Evolutionary conservation across 2,329 filamentous ascomycete genomes (phyloP).

Genomic region (Pseudocercospora ulei): DNA sequence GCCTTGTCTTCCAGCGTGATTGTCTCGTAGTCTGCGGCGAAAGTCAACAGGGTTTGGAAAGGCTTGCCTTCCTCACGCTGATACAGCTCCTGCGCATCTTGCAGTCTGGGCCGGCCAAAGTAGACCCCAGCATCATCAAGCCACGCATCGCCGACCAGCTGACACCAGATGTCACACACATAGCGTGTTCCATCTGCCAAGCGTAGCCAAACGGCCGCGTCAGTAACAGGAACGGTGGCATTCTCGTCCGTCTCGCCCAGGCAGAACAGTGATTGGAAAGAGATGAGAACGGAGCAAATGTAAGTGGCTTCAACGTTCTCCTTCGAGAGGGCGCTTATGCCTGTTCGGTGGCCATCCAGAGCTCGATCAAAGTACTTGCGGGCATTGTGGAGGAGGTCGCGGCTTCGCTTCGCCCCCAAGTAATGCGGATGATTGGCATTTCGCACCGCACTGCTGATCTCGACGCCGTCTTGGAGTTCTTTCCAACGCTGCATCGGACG

Average conservation of each 20-base stretch:
- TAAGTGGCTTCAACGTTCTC: slow-evolving; percentile 25
- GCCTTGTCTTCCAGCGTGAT: slow-evolving; percentile 18
- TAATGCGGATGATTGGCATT: slow-evolving; percentile 9
- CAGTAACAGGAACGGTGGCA: slow-evolving; percentile 16
- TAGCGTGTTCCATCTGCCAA: slow-evolving; percentile 23
- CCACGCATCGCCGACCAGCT: slow-evolving; percentile 16
- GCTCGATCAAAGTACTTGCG: slow-evolving; percentile 26
- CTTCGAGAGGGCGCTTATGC: slow-evolving; percentile 16
- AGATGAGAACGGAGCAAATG: slow-evolving; percentile 23
- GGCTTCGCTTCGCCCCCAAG: slow-evolving; percentile 12
- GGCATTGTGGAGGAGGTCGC: slow-evolving; percentile 22
- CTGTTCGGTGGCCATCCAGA: slow-evolving; percentile 22
- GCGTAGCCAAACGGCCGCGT: slow-evolving; percentile 24
- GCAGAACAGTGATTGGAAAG: slow-evolving; percentile 24
- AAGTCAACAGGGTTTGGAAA: slow-evolving; percentile 23
- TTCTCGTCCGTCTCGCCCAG: slow-evolving; percentile 22
- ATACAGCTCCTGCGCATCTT: slow-evolving; percentile 22
- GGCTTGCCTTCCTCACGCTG: slow-evolving; percentile 21
- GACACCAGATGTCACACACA: slow-evolving; percentile 18
- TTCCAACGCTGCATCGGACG: slow-evolving; percentile 5
- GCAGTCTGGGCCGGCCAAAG: slow-evolving; percentile 21
- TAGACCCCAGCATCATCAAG: slow-evolving; percentile 19
- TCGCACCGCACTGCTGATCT: slow-evolving; percentile 1
- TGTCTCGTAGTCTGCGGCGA: slow-evolving; percentile 22
- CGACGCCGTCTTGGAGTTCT: slow-evolving; percentile 7